These are phyloP conservation scores for Skeletonema grethae DNA, from an alignment of 108 stramenopile genomes.

Conservation along the genomic window DNA sequence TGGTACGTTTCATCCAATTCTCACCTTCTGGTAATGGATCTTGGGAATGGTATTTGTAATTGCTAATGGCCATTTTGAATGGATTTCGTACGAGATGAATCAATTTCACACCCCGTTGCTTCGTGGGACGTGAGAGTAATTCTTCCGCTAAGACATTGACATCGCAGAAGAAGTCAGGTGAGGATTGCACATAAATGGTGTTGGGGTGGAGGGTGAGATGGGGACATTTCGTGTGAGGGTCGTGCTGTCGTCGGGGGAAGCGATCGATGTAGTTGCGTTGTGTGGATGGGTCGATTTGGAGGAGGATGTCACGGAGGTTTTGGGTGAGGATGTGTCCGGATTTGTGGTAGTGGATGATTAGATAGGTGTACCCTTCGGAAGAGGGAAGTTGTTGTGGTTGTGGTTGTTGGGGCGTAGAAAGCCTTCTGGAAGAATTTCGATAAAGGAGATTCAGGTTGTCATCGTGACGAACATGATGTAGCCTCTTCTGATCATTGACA, in stretches of 20 bases:
- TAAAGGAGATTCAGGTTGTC: too few relatives aligned
- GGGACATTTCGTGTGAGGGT: background rate
- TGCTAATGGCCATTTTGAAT: background rate
- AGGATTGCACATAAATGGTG: background rate
- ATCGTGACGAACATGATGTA: background rate
- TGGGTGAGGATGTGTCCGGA: background rate
- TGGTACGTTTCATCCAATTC: background rate
- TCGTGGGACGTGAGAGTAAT: background rate
- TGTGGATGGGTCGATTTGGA: background rate
- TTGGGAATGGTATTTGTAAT: background rate
- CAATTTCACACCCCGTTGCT: background rate
- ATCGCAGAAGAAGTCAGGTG: slow-evolving; percentile 1
- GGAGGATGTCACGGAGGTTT: background rate
- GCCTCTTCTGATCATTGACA: background rate
- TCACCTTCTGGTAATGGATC: background rate
- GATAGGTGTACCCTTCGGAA: background rate
- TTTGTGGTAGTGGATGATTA: slow-evolving; percentile 9
- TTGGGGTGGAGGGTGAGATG: background rate
- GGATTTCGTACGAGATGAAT: background rate
- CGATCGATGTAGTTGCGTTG: background rate
- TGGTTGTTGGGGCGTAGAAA: background rate
- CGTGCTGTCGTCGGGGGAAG: background rate
- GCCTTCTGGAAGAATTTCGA: background rate
- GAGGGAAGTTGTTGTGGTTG: background rate
- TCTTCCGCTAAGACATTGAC: background rate